These are phyloP conservation scores for Mrakia gelida DNA, from an alignment of 768 basidiomycete genomes.

Conservation along the genomic window DNA sequence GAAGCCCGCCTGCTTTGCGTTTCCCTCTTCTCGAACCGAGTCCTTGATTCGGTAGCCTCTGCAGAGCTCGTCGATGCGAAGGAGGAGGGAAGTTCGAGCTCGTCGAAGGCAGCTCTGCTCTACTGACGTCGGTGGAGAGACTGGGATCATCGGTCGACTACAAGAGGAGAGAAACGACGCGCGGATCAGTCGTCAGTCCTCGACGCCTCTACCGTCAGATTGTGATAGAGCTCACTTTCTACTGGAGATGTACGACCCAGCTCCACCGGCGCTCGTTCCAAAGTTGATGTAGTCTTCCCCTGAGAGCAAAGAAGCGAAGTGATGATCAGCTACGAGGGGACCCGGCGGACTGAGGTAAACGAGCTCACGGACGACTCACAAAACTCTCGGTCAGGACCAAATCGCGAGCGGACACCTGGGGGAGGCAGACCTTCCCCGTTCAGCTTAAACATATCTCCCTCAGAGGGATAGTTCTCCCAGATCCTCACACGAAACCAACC, in stretches of 20 bases:
- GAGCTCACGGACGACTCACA: neutral
- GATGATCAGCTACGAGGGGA: neutral
- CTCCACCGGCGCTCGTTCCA: neutral
- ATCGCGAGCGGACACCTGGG: neutral
- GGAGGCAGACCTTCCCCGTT: neutral
- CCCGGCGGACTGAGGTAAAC: too few species aligned
- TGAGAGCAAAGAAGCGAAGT: neutral
- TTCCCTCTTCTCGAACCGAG: neutral
- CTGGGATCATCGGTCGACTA: neutral
- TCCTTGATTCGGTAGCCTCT: neutral
- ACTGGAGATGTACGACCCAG: neutral
- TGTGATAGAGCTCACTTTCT: neutral
- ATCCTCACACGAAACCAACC: neutral
- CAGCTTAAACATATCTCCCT: neutral
- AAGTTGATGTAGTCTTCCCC: slow-evolving; percentile 3
- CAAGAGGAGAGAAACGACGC: neutral
- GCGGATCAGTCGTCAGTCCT: too few species aligned
- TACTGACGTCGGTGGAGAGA: neutral
- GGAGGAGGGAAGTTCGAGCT: neutral
- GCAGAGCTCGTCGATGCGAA: neutral
- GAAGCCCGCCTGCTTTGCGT: neutral
- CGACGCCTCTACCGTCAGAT: too few species aligned
- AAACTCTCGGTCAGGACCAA: neutral
- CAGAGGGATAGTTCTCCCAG: neutral
- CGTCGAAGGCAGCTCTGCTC: neutral